Base-by-base conservation (phyloP, 352 stramenopile species). In the Phytophthora nicotianae region DNA sequence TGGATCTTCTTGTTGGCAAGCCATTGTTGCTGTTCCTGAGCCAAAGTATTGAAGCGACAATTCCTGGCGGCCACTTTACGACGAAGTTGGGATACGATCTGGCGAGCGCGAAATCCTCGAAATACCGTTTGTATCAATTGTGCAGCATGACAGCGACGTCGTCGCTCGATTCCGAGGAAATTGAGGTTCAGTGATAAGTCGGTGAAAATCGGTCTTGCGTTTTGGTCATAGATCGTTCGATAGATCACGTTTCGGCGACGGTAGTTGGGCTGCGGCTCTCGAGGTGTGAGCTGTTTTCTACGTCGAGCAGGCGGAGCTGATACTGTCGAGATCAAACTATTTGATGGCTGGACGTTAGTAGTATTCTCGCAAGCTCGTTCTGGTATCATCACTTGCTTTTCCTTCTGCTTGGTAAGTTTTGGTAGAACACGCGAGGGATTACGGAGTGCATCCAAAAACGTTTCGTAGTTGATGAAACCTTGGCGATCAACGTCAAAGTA, bases 391-490 rank as follows among this genome's bases (percentile, higher is more conserved):
- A 50, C 26, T 23, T 17, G 1, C 1, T 58, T 68, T 43, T 54
- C 45, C 35, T 32, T 52, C 2, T 3, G 40, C 3, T 40, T 43
- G 13, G 20, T 1, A 5, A 58, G n/a, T 19, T 58, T 63, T 62
- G 62, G 58, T 45, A 76, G 45, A 16, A 19, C 21, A 13, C 40
- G 55, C 8, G 43, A 52, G 13, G 35, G 23, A 6, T 72, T 78
- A n/a, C 79, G 71, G 38, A 89, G 73, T 10, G 64, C 73, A 2
- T 77, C 48, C 4, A 97, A 52, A 45, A 97, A 93, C 43, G 89
- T 69, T 29, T 95, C 80, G 48, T 67, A 90, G 64, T 80, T 83
- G 43, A 97, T 81, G 17, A 72, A 81, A 9, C 88, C 86, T 21
- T 65, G 76, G 16, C 72, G 66, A 48, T 93, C 78, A 0, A 62